phyloP scores from a whole-genome alignment of 805 yeast species.

The Candida vartiovaarae region DNA sequence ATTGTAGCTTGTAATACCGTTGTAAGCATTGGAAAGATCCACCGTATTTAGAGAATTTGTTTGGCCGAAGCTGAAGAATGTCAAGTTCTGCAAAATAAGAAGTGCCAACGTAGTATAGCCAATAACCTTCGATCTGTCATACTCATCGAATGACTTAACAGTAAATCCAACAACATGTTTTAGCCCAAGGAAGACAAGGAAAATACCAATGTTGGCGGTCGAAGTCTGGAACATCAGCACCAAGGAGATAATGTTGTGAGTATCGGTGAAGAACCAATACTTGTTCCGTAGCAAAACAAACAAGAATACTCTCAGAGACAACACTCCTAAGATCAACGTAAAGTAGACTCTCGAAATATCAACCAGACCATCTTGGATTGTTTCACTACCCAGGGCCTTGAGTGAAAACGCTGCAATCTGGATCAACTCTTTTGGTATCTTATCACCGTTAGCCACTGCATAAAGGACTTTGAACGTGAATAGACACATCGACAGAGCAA shows the following conservation, averaged over 20 bases:
- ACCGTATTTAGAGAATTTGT: conserved; percentile 90
- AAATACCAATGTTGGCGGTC: conserved; percentile 41
- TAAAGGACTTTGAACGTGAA: conserved; percentile 49
- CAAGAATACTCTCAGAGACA: conserved; percentile 23
- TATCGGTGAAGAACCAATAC: conserved; percentile 28
- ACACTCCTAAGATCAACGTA: conserved; percentile 24
- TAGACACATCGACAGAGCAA: conserved; percentile 38
- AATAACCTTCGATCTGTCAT: conserved; percentile 1
- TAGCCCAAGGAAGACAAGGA: conserved; percentile 30
- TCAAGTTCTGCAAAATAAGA: conserved; percentile 59
- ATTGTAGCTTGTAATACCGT: conserved; percentile 71
- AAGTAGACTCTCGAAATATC: conserved; percentile 31
- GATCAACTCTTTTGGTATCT: conserved; percentile 35
- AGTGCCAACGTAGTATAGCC: conserved; percentile 13
- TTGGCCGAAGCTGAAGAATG: conserved; percentile 84
- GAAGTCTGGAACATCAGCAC: conserved; percentile 45
- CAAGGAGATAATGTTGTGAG: conserved; percentile 31
- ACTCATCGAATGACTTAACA: neutral
- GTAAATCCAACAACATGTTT: conserved; percentile 13
- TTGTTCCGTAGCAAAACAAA: conserved; percentile 1
- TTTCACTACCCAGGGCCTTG: conserved; percentile 24
- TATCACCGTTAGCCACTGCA: conserved; percentile 47
- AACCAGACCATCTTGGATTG: conserved; percentile 25
- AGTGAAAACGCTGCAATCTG: conserved; percentile 24
- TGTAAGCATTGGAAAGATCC: conserved; percentile 86